These are phyloP conservation scores for Dentipellis fragilis DNA, from an alignment of 768 basidiomycete genomes.

Conservation along the genomic window DNA sequence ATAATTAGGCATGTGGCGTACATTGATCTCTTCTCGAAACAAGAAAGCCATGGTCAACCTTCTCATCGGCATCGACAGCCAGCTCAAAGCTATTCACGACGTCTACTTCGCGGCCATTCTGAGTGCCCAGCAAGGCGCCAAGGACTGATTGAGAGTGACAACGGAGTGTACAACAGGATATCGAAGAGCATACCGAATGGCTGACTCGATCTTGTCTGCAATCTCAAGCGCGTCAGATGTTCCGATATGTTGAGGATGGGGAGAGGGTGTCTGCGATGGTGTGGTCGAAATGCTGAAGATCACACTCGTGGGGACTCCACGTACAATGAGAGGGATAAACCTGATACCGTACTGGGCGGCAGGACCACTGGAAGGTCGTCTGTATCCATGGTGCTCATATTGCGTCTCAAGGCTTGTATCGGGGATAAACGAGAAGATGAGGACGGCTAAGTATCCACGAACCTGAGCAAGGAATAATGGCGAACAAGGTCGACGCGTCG, in stretches of 20 bases:
- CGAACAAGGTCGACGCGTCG: no score
- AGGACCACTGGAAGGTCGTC: conserved; percentile 71
- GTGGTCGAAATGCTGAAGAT: no score
- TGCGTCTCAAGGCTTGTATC: background rate
- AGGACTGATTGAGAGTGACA: conserved; percentile 44
- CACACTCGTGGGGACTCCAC: conserved; percentile 16
- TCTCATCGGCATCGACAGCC: conserved; percentile 47
- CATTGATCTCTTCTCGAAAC: conserved; percentile 84
- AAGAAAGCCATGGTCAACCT: conserved; percentile 76
- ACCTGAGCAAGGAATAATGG: no score
- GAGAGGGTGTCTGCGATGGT: conserved; percentile 68
- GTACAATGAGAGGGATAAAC: conserved; percentile 66
- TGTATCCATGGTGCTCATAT: conserved; percentile 61
- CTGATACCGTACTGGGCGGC: conserved; percentile 60
- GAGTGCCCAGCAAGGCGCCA: conserved; percentile 89
- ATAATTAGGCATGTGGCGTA: conserved; percentile 20
- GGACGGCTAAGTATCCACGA: no score
- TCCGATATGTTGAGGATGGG: conserved; percentile 97
- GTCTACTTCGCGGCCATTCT: conserved; percentile 90
- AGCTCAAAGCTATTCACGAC: conserved; percentile 97
- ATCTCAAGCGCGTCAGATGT: conserved; percentile 77
- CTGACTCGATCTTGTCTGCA: conserved; percentile 50
- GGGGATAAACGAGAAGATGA: background rate
- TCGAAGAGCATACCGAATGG: conserved; percentile 49
- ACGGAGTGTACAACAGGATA: background rate